phyloP scores from a whole-genome alignment of 2,329 filamentous ascomycete genomes.

The Ophiostoma sp. region DNA sequence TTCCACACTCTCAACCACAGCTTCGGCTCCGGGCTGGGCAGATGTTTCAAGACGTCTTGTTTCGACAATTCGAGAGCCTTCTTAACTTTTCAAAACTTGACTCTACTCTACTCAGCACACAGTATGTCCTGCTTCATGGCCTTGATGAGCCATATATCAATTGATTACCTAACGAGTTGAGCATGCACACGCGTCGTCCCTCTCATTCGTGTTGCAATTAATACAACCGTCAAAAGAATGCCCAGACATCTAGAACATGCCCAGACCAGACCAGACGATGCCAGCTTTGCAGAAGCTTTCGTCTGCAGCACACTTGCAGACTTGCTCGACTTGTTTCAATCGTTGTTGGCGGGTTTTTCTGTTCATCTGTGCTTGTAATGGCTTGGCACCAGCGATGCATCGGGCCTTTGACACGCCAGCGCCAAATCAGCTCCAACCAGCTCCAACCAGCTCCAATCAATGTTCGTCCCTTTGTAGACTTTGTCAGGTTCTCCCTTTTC shows the following conservation, averaged over 20 bases:
- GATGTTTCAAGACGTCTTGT: neutral
- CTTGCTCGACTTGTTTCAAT: neutral
- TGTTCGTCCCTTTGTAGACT: neutral
- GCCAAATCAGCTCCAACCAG: neutral
- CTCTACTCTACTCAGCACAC: too few species aligned
- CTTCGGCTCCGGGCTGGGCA: neutral
- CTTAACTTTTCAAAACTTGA: neutral
- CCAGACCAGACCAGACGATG: neutral
- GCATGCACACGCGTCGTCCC: neutral
- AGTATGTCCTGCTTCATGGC: neutral
- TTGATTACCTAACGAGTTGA: neutral
- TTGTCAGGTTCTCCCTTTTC: neutral
- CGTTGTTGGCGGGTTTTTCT: neutral
- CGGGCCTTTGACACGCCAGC: neutral
- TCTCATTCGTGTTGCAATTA: neutral
- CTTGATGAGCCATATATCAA: too few species aligned
- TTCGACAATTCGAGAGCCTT: neutral
- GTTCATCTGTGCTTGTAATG: neutral
- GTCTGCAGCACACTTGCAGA: too few species aligned
- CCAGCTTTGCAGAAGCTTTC: neutral
- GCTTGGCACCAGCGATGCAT: neutral
- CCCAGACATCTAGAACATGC: constrained; percentile 6
- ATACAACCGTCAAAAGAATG: neutral
- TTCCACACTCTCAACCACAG: too few species aligned
- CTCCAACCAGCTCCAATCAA: too few species aligned